phyloP scores from a whole-genome alignment of 139 green algal species.

The Spirogloea muscicola region DNA sequence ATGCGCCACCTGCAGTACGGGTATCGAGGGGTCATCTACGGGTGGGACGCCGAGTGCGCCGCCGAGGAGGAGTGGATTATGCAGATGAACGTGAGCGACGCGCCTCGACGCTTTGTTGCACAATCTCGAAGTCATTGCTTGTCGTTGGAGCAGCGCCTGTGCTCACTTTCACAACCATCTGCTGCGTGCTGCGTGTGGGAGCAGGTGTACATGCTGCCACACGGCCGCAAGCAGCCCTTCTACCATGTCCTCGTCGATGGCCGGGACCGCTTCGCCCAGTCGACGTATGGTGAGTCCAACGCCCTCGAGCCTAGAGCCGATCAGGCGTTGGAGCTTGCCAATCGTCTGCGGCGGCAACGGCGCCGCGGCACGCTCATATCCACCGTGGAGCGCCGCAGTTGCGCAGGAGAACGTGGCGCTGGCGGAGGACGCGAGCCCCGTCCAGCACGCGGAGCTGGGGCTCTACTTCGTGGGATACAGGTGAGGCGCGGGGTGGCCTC shows the following conservation, averaged over 20 bases:
- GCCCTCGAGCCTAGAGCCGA: background rate
- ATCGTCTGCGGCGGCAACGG: background rate
- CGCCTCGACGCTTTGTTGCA: no score
- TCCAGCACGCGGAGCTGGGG: conserved; percentile 11
- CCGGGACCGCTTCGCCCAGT: background rate
- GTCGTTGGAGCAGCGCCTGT: no score
- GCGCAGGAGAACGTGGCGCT: conserved; percentile 21
- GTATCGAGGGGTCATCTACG: conserved; percentile 63
- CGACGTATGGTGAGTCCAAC: conserved; percentile 14
- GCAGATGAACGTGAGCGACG: conserved; percentile 59
- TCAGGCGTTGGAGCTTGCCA: background rate
- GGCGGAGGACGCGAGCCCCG: background rate
- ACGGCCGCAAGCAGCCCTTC: conserved; percentile 10
- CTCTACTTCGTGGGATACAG: conserved; percentile 16
- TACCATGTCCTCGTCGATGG: conserved; percentile 15
- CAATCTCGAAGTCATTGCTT: no score
- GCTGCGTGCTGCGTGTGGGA: no score
- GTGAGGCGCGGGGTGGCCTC: background rate
- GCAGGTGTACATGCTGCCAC: conserved; percentile 12
- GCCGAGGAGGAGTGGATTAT: conserved; percentile 56
- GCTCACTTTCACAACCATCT: no score
- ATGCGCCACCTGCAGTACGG: conserved; percentile 51
- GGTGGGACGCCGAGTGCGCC: conserved; percentile 56
- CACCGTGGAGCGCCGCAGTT: background rate
- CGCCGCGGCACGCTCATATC: background rate